Base-by-base conservation (phyloP, 257 asterid species). In the Ophiorrhiza pumila region DNA sequence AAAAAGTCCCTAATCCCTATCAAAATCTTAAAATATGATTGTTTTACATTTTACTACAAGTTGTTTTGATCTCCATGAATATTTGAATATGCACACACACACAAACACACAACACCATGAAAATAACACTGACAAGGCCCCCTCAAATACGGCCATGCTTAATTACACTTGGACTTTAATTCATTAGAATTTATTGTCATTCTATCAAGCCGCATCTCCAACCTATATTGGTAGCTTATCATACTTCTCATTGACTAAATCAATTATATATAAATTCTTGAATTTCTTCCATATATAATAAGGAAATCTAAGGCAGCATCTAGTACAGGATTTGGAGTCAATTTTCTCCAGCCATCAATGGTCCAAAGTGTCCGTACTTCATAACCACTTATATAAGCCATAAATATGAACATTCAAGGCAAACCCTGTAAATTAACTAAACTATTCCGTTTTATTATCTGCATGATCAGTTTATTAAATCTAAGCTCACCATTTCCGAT, bases 291-390 rank as follows among this genome's bases (percentile, higher is more conserved):
- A 27, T 42, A 20, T 39, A 7, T 1, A 65, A 65, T 0, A 35
- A 45, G 17, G 11, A 32, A 42, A 8, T 43, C 50, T 14, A 42
- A 31, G 42, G 52, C 61, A 69, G 65, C n/a, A 69, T 69, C 23
- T 23, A 55, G 41, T 25, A 45, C 27, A 29, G 35, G 34, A 29
- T 66, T 45, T 66, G 60, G 27, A 41, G 46, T 69, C 65, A 23
- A 69, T 37, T 43, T 37, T 52, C 45, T 43, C 69, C 73, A 32
- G 20, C 72, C 65, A 27, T 25, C 31, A 17, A 73, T 74, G 78
- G 78, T 74, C 78, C 74, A 66, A 32, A 29, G 5, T 10, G 56
- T 45, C 76, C 70, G 76, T 72, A 72, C 72, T 53, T 7, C 34
- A 62, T 22, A 65, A 74, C 65, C 34, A 47, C 69, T 72, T 11